Conservation (phyloP, 352 stramenopile genomes). For the Pythium dissotocum region DNA sequence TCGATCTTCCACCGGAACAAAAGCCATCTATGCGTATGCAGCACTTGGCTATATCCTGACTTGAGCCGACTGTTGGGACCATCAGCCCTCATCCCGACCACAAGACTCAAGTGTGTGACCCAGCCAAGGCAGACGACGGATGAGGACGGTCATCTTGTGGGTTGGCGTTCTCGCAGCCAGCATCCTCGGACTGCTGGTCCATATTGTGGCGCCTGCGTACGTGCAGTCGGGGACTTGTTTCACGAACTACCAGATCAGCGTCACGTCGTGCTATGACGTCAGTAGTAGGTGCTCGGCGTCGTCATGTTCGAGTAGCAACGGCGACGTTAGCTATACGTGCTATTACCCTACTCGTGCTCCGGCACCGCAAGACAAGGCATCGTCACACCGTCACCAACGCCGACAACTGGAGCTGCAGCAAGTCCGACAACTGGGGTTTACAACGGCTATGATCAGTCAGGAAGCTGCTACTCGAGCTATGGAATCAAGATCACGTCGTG, state of each 20-base stretch:
- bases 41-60: no score
- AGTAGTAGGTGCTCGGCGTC: neutral
- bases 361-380: neutral
- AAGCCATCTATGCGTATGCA: no score
- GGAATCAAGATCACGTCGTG: neutral
- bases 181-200: no score
- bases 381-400: neutral
- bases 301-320: neutral
- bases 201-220: no score
- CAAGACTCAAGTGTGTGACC: neutral
- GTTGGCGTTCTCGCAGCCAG: no score
- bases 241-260: no score
- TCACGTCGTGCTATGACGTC: no score
- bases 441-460: slow-evolving; percentile 3
- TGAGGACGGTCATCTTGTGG: neutral
- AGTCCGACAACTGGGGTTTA: neutral
- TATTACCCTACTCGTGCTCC: neutral
- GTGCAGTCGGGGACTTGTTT: no score
- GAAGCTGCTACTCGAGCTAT: neutral
- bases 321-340: neutral
- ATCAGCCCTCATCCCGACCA: no score
- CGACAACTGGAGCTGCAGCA: neutral
- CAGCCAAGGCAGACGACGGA: neutral
- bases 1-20: no score
- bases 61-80: no score